Conservation (phyloP, 768 basidiomycete species). For the Calvatia gigantea region DNA sequence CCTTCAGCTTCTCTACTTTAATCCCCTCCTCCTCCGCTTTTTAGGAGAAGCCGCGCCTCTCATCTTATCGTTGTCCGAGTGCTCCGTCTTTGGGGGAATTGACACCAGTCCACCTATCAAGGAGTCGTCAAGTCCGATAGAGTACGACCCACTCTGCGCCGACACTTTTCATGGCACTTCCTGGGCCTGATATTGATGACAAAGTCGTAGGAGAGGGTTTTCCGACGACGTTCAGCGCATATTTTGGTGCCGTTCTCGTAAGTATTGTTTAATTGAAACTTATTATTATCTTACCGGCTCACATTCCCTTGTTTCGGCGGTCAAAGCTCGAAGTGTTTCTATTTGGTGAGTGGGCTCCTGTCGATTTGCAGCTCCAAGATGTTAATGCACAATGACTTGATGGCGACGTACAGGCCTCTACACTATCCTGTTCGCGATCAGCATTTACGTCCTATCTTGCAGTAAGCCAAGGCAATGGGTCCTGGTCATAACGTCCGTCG, state of each 20-base stretch:
- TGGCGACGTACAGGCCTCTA: slow-evolving; percentile 26
- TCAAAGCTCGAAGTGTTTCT: slow-evolving; percentile 25
- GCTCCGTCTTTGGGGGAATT: too few relatives aligned
- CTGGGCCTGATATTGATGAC: not conserved
- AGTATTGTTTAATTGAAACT: not conserved
- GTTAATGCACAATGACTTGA: slow-evolving; percentile 1
- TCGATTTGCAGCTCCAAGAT: not conserved
- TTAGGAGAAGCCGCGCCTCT: too few relatives aligned
- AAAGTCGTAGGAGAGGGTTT: not conserved
- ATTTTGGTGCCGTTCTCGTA: slow-evolving; percentile 23
- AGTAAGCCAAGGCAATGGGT: slow-evolving; percentile 24
- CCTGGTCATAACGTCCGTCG: slow-evolving; percentile 26
- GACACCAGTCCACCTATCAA: too few relatives aligned
- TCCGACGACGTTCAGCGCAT: slow-evolving; percentile 19
- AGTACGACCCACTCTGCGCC: too few relatives aligned
- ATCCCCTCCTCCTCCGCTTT: too few relatives aligned
- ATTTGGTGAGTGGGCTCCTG: slow-evolving; percentile 18
- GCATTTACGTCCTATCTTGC: slow-evolving; percentile 26
- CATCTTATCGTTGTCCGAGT: too few relatives aligned
- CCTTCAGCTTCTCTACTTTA: too few relatives aligned
- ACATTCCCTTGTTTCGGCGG: not conserved
- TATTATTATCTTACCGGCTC: not conserved
- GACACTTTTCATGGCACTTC: not conserved
- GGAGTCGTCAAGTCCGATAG: too few relatives aligned
- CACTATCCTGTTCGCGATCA: slow-evolving; percentile 32